These are phyloP conservation scores for Starmerella riodocensis DNA, from an alignment of 805 yeast species.

Conservation along the genomic window DNA sequence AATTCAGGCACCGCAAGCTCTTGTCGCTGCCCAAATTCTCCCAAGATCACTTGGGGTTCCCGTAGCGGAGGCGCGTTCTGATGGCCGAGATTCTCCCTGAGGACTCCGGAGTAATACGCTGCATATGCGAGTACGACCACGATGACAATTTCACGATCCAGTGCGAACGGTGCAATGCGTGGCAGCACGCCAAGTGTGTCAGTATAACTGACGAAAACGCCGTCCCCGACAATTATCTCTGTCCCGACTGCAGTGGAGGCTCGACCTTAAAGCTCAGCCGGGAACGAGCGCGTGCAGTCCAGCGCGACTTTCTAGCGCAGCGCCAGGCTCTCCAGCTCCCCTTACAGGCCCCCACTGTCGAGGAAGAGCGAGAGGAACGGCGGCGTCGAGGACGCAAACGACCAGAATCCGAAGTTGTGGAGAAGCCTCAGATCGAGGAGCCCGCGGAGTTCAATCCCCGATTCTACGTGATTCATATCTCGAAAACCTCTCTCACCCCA, in stretches of 20 bases:
- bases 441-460: slow-evolving; percentile 2
- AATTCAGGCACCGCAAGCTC: too few species aligned
- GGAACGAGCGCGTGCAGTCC: slow-evolving; percentile 33
- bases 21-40: too few species aligned
- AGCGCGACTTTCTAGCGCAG: slow-evolving; percentile 22
- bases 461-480: slow-evolving; percentile 8
- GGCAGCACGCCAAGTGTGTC: slow-evolving; percentile 95
- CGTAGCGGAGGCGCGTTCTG: too few species aligned
- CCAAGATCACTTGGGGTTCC: too few species aligned
- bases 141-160: slow-evolving; percentile 94
- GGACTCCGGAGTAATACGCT: slow-evolving; percentile 76
- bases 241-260: slow-evolving; percentile 60
- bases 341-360: slow-evolving; percentile 1
- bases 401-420: slow-evolving; percentile 3
- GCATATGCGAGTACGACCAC: slow-evolving; percentile 76
- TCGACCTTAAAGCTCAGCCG: slow-evolving; percentile 33
- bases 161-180: slow-evolving; percentile 79
- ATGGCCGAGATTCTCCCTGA: slow-evolving; percentile 22
- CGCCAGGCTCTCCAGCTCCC: background rate
- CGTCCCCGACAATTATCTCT: slow-evolving; percentile 70
- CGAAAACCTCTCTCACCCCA: too few species aligned
- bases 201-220: slow-evolving; percentile 55
- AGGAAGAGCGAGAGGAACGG: slow-evolving; percentile 3
- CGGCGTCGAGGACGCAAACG: background rate
- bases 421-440: slow-evolving; percentile 3